Conservation (phyloP, 306 rosid genomes). For the Malus domestica region ASM211411v1 NC_041799.1:4415501-4416000, state of each 20-base stretch:
- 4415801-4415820: conserved; percentile 68
- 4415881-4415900: neutral
- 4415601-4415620: neutral
- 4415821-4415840: conserved; percentile 37
- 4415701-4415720: conserved; percentile 24
- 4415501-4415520: conserved; percentile 34
- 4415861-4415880: conserved; percentile 14
- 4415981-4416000: neutral
- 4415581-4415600: neutral
- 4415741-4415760: conserved; percentile 20
- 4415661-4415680: neutral
- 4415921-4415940: neutral
- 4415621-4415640: neutral
- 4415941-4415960: neutral
- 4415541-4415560: conserved; percentile 25
- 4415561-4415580: conserved; percentile 34
- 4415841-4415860: conserved; percentile 26
- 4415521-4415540: conserved; percentile 27
- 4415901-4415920: conserved; percentile 7
- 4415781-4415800: conserved; percentile 62
- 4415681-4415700: conserved; percentile 25
- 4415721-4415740: conserved; percentile 30
- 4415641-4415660: neutral
- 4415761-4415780: conserved; percentile 51
- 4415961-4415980: neutral